These are phyloP conservation scores for Keqinozyma sinolaborantium DNA, from an alignment of 1,139 yeast species.

Conservation along the genomic window DNA sequence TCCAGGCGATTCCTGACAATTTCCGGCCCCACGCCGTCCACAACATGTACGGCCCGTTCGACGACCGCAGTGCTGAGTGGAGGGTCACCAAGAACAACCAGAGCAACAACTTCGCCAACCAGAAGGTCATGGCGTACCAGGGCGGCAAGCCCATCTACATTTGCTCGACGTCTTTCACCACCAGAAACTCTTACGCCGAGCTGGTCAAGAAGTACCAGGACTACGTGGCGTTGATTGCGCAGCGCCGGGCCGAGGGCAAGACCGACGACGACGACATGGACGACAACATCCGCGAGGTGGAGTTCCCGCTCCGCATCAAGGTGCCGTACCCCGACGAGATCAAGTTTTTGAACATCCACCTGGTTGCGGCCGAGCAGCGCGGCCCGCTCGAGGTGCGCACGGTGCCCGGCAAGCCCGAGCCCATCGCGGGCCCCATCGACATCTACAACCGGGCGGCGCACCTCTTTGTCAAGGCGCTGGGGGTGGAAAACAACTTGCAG, in stretches of 20 bases:
- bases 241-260: conserved; percentile 11
- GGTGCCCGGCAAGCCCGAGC: conserved; percentile 17
- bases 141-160: conserved; percentile 46
- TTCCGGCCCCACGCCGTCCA: conserved; percentile 38
- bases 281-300: conserved; percentile 15
- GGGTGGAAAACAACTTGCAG: conserved; percentile 34
- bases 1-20: conserved; percentile 16
- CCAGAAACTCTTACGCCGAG: conserved; percentile 23
- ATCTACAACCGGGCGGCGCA: conserved; percentile 37
- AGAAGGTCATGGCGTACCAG: conserved; percentile 57
- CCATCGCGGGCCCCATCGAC: conserved; percentile 39
- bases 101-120: conserved; percentile 61
- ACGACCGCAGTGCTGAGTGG: conserved; percentile 25
- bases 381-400: conserved; percentile 2
- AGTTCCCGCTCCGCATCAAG: conserved; percentile 31
- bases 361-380: not conserved
- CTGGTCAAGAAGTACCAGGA: conserved; percentile 22
- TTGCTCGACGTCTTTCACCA: conserved; percentile 51
- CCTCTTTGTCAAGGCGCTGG: not conserved
- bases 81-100: conserved; percentile 32
- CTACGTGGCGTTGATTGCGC: conserved; percentile 13
- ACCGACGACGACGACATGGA: conserved; percentile 20
- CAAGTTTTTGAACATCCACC: conserved; percentile 1
- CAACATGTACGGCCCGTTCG: conserved; percentile 25
- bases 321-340: conserved; percentile 34